phyloP scores from a whole-genome alignment of 2,329 filamentous ascomycete species.

The Beauveria asiatica region DNA sequence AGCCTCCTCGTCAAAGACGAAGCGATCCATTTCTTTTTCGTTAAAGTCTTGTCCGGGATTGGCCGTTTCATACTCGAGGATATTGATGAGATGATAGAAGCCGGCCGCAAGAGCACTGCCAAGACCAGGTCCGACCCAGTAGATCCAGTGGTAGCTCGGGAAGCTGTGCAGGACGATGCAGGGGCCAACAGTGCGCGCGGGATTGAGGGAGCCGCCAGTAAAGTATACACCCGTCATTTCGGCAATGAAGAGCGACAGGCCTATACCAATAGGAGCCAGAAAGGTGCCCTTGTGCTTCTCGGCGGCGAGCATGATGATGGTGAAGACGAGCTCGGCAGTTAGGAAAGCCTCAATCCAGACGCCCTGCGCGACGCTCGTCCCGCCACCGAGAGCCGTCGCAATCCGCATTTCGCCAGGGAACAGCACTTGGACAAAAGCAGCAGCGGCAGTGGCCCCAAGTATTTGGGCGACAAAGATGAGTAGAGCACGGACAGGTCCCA shows the following conservation, averaged over 20 bases:
- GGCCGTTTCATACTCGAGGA: slow-evolving; percentile 13
- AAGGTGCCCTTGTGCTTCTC: slow-evolving; percentile 41
- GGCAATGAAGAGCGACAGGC: slow-evolving; percentile 36
- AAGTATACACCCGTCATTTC: slow-evolving; percentile 39
- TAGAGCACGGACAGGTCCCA: slow-evolving; percentile 35
- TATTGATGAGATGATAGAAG: slow-evolving; percentile 14
- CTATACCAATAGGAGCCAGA: slow-evolving; percentile 40
- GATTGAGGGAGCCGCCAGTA: slow-evolving; percentile 40
- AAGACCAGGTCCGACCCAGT: slow-evolving; percentile 22
- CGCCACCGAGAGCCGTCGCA: slow-evolving; percentile 30
- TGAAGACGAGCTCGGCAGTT: slow-evolving; percentile 39
- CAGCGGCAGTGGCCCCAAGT: slow-evolving; percentile 13
- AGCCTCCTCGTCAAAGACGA: slow-evolving; percentile 12
- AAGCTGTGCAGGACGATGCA: slow-evolving; percentile 34
- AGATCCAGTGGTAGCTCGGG: slow-evolving; percentile 39
- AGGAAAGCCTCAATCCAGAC: slow-evolving; percentile 41
- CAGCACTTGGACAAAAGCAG: slow-evolving; percentile 14
- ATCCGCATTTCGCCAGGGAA: slow-evolving; percentile 23
- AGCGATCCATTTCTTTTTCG: slow-evolving; percentile 13
- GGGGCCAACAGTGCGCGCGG: slow-evolving; percentile 37
- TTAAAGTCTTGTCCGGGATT: slow-evolving; percentile 15
- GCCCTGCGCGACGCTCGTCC: slow-evolving; percentile 34
- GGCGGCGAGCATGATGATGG: slow-evolving; percentile 43
- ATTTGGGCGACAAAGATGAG: slow-evolving; percentile 15
- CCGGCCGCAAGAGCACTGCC: slow-evolving; percentile 7